Percentiles rank a stretch among this genome's conserved stretches.
Conservation (phyloP, 2,329 filamentous ascomycete genomes). For the Ascochyta viciae-villosae region DNA sequence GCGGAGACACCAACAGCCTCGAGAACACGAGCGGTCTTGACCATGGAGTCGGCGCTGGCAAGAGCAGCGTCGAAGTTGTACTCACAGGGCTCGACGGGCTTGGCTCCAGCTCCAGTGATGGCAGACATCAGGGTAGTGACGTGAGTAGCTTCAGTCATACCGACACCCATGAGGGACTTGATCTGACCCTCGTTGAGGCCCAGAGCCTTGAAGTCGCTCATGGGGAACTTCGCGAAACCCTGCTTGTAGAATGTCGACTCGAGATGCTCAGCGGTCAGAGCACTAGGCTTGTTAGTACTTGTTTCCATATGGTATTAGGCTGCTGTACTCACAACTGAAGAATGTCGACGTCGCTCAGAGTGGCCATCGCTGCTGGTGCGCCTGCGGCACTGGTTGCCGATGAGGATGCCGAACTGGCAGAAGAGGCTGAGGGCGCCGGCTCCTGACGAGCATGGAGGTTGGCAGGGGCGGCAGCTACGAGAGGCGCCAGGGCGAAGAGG, state of each 20-base stretch:
- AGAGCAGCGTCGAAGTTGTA: conserved; percentile 71
- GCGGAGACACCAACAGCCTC: conserved; percentile 78
- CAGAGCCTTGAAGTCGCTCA: conserved; percentile 68
- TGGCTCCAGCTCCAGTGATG: conserved; percentile 67
- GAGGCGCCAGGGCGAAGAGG: conserved; percentile 45
- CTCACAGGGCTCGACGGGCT: conserved; percentile 72
- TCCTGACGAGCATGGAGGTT: conserved; percentile 36
- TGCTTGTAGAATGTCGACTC: conserved; percentile 76
- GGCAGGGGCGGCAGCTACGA: conserved; percentile 42
- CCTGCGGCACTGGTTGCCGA: conserved; percentile 26
- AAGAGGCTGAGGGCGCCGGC: conserved; percentile 21
- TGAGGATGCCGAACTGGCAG: conserved; percentile 27
- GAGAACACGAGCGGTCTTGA: conserved; percentile 72
- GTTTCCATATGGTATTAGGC: conserved; percentile 15
- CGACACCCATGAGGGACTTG: conserved; percentile 67
- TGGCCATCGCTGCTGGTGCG: conserved; percentile 33
- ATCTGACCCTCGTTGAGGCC: conserved; percentile 65
- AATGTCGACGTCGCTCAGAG: conserved; percentile 59
- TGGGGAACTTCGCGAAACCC: conserved; percentile 71
- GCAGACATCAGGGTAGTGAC: conserved; percentile 66
- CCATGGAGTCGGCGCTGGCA: conserved; percentile 70
- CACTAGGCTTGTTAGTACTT: conserved; percentile 57
- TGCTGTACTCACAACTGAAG: conserved; percentile 59
- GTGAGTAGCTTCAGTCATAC: conserved; percentile 68
- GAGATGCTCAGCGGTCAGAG: conserved; percentile 76